Percentiles rank a stretch among this genome's conserved stretches.
Conservation (phyloP, 805 yeast genomes). For the Starmerella geochares region DNA sequence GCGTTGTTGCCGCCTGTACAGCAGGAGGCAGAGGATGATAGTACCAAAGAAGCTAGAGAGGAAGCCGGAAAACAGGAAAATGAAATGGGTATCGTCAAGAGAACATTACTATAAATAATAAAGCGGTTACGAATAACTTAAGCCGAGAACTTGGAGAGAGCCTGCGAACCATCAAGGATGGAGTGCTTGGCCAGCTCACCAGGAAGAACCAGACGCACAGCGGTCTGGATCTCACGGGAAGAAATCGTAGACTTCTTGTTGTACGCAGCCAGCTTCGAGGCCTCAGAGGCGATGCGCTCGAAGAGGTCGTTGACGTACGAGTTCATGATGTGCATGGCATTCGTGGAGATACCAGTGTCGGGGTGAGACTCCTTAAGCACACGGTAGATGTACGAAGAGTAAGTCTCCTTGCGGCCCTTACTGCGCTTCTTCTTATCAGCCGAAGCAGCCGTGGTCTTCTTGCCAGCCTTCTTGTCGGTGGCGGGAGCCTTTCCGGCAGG, state of each 20-base stretch:
- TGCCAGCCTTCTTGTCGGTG: slow-evolving; percentile 90
- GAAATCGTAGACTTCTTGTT: slow-evolving; percentile 96
- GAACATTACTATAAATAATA: slow-evolving; percentile 20
- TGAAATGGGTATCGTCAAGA: slow-evolving; percentile 3
- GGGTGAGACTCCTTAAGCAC: slow-evolving; percentile 98
- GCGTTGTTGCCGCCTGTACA: too few species aligned
- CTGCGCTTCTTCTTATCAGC: slow-evolving; percentile 81
- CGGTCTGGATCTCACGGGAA: slow-evolving; percentile 97
- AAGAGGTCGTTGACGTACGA: slow-evolving; percentile 96
- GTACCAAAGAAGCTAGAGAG: neutral
- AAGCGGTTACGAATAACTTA: slow-evolving; percentile 24
- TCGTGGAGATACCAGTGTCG: slow-evolving; percentile 98
- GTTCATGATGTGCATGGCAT: slow-evolving; percentile 98
- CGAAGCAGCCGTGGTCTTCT: slow-evolving; percentile 75
- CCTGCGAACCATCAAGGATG: slow-evolving; percentile 97
- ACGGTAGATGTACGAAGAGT: slow-evolving; percentile 96
- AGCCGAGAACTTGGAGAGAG: slow-evolving; percentile 92
- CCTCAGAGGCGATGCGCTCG: slow-evolving; percentile 96
- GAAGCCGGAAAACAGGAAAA: neutral
- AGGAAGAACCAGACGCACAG: slow-evolving; percentile 94
- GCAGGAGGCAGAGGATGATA: neutral
- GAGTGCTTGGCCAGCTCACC: slow-evolving; percentile 99
- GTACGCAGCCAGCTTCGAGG: slow-evolving; percentile 97
- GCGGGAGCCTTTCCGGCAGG: slow-evolving; percentile 88
- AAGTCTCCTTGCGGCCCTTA: slow-evolving; percentile 95